Evolutionary conservation across 495 filamentous ascomycete species (phyloP).

Genomic region (Durotheca rogersii): DNA sequence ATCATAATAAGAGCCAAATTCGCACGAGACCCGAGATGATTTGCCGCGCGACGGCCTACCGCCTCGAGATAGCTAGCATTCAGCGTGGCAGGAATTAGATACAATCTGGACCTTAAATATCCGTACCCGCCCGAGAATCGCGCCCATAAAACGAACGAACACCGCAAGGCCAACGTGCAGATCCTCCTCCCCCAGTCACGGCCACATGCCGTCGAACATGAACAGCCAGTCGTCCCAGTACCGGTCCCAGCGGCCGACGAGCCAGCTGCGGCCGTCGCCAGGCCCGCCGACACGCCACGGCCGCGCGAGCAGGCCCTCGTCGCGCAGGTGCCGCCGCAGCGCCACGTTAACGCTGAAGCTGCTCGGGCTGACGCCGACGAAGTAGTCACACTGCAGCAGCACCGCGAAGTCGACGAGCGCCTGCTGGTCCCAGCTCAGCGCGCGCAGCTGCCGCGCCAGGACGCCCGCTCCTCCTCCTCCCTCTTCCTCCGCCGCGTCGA

Average conservation of each 20-base stretch:
- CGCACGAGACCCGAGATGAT: no score
- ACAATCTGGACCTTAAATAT: no score
- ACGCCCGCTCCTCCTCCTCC: no score
- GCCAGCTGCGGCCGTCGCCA: conserved; percentile 45
- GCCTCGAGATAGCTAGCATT: no score
- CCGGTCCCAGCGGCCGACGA: conserved; percentile 40
- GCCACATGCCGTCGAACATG: conserved; percentile 51
- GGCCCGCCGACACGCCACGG: conserved; percentile 45
- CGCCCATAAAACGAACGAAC: no score
- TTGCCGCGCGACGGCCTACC: no score
- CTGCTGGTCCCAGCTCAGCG: conserved; percentile 49
- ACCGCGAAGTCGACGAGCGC: conserved; percentile 46
- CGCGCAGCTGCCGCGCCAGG: conserved; percentile 26
- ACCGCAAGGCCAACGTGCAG: no score
- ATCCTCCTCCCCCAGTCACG: no score
- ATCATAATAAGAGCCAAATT: no score
- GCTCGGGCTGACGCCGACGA: conserved; percentile 46
- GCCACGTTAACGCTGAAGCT: conserved; percentile 50
- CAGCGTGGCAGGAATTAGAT: no score
- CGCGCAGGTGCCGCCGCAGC: conserved; percentile 42
- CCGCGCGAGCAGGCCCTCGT: conserved; percentile 41
- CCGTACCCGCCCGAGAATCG: no score
- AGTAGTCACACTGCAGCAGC: conserved; percentile 42
- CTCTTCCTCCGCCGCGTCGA: conserved; percentile 24
- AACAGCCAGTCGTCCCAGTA: conserved; percentile 51